These are phyloP conservation scores for Hapsidospora chrysogenum DNA, from an alignment of 495 filamentous ascomycete species.

Conservation along the genomic window DNA sequence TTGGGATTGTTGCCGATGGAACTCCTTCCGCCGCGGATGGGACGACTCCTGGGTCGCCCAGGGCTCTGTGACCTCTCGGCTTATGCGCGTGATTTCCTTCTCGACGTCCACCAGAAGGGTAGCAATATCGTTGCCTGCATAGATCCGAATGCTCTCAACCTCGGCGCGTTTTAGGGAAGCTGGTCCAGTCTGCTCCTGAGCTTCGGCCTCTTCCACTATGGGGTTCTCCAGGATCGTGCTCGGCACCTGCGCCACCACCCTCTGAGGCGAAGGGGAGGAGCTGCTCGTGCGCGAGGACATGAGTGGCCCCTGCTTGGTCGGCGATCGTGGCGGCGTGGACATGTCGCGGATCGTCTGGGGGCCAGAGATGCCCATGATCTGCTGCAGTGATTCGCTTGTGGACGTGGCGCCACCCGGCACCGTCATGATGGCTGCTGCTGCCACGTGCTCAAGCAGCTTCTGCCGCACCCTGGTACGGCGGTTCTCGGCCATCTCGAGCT, in stretches of 20 bases:
- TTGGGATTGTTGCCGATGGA: constrained; percentile 4
- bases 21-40: constrained; percentile 2
- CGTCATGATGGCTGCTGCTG: constrained; percentile 35
- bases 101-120: constrained; percentile 45
- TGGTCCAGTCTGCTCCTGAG: constrained; percentile 8
- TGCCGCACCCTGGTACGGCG: constrained; percentile 50
- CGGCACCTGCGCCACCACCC: constrained; percentile 29
- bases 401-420: constrained; percentile 11
- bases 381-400: constrained; percentile 22
- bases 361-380: constrained; percentile 21
- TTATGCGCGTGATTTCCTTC: constrained; percentile 38
- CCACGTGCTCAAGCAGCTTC: constrained; percentile 60
- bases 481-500: constrained; percentile 62
- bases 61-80: no score
- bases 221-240: constrained; percentile 30
- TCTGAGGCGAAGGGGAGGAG: constrained; percentile 22
- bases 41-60: constrained; percentile 1
- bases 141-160: constrained; percentile 50
- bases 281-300: constrained; percentile 13
- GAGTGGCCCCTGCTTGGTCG: constrained; percentile 12
- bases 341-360: no score
- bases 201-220: constrained; percentile 17
- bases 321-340: constrained; percentile 30
- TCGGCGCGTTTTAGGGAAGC: constrained; percentile 14
- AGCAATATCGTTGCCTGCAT: constrained; percentile 47